Conservation (phyloP, 1,139 yeast species). For the Scheffersomyces titani region DNA sequence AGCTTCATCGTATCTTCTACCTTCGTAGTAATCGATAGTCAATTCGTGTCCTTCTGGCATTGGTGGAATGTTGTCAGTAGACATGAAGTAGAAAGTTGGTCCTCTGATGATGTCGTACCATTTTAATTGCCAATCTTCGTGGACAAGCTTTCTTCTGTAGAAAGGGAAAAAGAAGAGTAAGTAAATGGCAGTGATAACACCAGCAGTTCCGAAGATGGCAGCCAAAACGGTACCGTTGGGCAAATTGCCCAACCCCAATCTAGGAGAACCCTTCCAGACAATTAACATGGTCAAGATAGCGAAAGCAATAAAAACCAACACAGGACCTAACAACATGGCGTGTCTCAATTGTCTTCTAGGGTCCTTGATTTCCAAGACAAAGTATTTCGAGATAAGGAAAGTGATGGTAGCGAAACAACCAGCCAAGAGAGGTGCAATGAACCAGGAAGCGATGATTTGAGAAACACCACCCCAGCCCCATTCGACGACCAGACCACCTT, state of each 20-base stretch:
- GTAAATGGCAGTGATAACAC: conserved; percentile 53
- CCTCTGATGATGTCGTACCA: conserved; percentile 61
- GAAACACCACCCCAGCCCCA: conserved; percentile 83
- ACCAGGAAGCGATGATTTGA: conserved; percentile 79
- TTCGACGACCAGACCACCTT: conserved; percentile 53
- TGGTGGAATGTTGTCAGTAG: conserved; percentile 64
- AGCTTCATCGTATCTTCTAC: conserved; percentile 48
- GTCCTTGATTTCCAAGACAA: conserved; percentile 61
- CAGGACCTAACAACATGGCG: conserved; percentile 61
- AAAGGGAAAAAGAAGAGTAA: conserved; percentile 61
- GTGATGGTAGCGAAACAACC: conserved; percentile 62
- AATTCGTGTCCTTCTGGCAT: conserved; percentile 59
- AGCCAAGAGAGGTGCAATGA: conserved; percentile 74
- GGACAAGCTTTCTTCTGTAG: conserved; percentile 59
- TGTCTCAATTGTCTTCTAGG: conserved; percentile 44
- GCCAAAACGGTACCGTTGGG: conserved; percentile 53
- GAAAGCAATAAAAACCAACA: conserved; percentile 61
- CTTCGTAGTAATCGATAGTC: conserved; percentile 65
- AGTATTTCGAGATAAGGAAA: conserved; percentile 59
- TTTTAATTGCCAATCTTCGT: conserved; percentile 67
- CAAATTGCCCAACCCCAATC: conserved; percentile 54
- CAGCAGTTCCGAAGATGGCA: conserved; percentile 65
- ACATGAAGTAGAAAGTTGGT: conserved; percentile 56
- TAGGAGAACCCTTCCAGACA: conserved; percentile 77
- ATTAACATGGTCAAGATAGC: conserved; percentile 61